Conservation (phyloP, 75 land plant genomes). For the Pinus taeda region DNA sequence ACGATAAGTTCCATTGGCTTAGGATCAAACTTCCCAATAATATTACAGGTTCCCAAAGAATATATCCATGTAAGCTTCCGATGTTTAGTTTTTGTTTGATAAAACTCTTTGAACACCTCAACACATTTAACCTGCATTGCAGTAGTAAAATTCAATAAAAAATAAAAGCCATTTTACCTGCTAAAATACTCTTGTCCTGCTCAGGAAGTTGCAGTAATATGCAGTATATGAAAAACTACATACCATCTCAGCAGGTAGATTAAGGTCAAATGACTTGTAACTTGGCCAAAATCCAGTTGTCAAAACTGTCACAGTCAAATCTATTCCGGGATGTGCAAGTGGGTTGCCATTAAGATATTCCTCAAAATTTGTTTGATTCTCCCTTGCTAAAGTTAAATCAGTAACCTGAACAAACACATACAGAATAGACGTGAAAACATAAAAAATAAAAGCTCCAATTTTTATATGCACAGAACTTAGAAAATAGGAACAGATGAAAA, state of each 20-base stretch:
- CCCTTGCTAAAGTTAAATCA: slow-evolving; percentile 90
- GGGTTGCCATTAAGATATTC: slow-evolving; percentile 69
- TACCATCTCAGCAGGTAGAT: slow-evolving; percentile 97
- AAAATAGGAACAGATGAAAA: no score
- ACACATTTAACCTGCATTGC: slow-evolving; percentile 62
- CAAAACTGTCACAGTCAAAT: slow-evolving; percentile 91
- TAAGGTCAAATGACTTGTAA: slow-evolving; percentile 91
- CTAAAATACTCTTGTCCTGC: background rate
- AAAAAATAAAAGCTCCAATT: background rate
- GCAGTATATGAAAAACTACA: background rate
- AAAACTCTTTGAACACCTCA: slow-evolving; percentile 82
- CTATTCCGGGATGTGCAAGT: slow-evolving; percentile 79
- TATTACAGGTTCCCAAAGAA: slow-evolving; percentile 86
- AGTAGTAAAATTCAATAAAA: background rate
- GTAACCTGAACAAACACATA: slow-evolving; percentile 56
- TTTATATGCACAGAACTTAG: no score
- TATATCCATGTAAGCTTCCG: slow-evolving; percentile 95
- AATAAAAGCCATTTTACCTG: background rate
- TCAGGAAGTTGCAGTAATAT: background rate
- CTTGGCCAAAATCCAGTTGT: slow-evolving; percentile 99
- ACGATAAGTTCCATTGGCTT: slow-evolving; percentile 92
- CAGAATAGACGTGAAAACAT: background rate
- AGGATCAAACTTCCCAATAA: slow-evolving; percentile 83
- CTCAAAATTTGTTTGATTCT: slow-evolving; percentile 85
- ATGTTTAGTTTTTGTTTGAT: slow-evolving; percentile 88